Evolutionary conservation across 2,329 filamentous ascomycete genomes (phyloP).

Genomic region (Sclerotinia spermophila): DNA sequence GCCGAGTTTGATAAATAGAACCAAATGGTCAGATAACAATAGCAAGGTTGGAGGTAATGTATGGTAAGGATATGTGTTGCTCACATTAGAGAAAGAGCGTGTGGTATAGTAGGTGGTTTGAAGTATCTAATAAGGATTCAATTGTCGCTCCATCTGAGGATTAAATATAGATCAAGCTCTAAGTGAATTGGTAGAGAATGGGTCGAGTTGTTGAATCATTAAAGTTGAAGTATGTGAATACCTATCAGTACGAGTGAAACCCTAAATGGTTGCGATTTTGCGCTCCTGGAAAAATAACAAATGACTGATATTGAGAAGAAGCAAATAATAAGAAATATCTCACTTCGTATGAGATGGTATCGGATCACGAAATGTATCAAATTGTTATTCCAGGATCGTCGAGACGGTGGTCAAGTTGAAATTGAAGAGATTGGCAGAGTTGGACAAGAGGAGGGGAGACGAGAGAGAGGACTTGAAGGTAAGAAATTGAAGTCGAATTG

Average conservation of each 20-base stretch:
- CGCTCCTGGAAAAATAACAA: not conserved
- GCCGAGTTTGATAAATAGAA: not conserved
- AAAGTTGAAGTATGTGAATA: not conserved
- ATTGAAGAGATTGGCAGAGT: too few species aligned
- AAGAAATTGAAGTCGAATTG: not conserved
- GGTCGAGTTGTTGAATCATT: not conserved
- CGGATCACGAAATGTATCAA: not conserved
- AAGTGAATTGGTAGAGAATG: constrained; percentile 9
- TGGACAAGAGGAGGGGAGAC: not conserved
- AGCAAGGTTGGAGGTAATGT: not conserved
- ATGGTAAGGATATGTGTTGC: not conserved
- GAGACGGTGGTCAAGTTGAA: not conserved
- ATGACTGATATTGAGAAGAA: not conserved
- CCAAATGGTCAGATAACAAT: not conserved
- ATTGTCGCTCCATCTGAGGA: not conserved
- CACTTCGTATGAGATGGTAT: not conserved
- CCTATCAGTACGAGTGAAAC: not conserved
- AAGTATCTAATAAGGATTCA: not conserved
- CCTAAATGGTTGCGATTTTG: not conserved
- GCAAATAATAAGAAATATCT: not conserved
- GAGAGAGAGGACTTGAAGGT: not conserved
- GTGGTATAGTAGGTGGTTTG: not conserved
- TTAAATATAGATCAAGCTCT: not conserved
- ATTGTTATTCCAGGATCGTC: not conserved
- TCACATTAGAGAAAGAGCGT: not conserved